Evolutionary conservation across 2,329 filamentous ascomycete genomes (phyloP), one percentile per base, ranked within the genome.

Genomic region (Trichoderma cornu-damae): DNA sequence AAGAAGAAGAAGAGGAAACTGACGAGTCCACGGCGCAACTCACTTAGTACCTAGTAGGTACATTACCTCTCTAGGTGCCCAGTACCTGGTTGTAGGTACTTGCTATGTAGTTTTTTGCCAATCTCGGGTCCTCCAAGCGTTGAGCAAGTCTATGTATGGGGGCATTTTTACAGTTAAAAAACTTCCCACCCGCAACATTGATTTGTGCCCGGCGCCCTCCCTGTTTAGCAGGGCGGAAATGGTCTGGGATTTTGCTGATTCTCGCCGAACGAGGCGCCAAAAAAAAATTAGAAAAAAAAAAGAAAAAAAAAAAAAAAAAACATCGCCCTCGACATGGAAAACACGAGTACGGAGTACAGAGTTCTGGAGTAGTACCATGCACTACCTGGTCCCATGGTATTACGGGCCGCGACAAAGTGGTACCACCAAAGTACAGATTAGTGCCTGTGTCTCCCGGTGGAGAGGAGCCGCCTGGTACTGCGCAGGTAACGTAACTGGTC

Each of bases 301-400:
- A n/a, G n/a, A n/a, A n/a, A n/a, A n/a, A n/a, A n/a, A n/a, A n/a
- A n/a, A n/a, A n/a, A n/a, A n/a, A n/a, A n/a, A n/a, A n/a, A n/a
- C n/a, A n/a, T n/a, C n/a, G n/a, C n/a, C n/a, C n/a, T n/a, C 6
- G 26, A 42, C 18, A 2, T 52, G 38, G 18, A 44, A 44, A 53
- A 44, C 30, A 38, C 50, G 37, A 40, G 37, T 42, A 52, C 49
- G 50, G 38, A 18, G 40, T 34, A 44, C 20, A 38, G 50, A 18
- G 30, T 42, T 26, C 34, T n/a, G n/a, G 35, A 38, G 34, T 28
- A 38, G 26, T 47, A 40, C 37, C n/a, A n/a, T n/a, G n/a, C n/a
- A n/a, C n/a, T n/a, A n/a, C n/a, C n/a, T n/a, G n/a, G n/a, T n/a
- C n/a, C n/a, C n/a, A n/a, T 28, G 24, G 7, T 30, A 30, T 12